Conservation (phyloP, 1,284 basidiomycete genomes). For the Cutaneotrichosporon cutaneum region DNA sequence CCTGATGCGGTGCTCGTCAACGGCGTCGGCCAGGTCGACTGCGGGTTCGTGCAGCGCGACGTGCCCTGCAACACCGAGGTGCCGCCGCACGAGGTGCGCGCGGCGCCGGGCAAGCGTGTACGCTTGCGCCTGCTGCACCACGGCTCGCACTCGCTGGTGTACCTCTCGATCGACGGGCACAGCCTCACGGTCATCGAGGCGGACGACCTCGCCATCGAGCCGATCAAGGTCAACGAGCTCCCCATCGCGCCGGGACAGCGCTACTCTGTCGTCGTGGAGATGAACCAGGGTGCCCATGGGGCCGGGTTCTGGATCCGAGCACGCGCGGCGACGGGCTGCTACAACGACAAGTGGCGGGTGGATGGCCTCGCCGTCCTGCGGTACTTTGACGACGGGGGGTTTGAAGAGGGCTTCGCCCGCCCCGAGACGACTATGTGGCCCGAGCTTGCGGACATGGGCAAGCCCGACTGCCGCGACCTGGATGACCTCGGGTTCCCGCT, state of each 20-base stretch:
- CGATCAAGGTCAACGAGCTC: slow-evolving; percentile 33
- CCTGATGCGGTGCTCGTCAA: slow-evolving; percentile 36
- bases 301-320: slow-evolving; percentile 46
- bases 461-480: slow-evolving; percentile 13
- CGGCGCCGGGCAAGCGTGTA: slow-evolving; percentile 5
- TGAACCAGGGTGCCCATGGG: slow-evolving; percentile 30
- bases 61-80: slow-evolving; percentile 16
- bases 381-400: slow-evolving; percentile 12
- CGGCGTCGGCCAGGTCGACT: slow-evolving; percentile 27
- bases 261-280: slow-evolving; percentile 42
- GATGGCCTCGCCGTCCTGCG: slow-evolving; percentile 13
- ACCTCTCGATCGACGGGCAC: slow-evolving; percentile 38
- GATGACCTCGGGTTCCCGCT: slow-evolving; percentile 8
- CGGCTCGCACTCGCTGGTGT: slow-evolving; percentile 18
- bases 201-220: slow-evolving; percentile 32
- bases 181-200: slow-evolving; percentile 34
- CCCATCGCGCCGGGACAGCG: slow-evolving; percentile 37
- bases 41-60: slow-evolving; percentile 8
- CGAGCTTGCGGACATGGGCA: slow-evolving; percentile 1
- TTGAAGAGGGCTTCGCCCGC: background rate
- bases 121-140: slow-evolving; percentile 33
- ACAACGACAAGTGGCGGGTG: slow-evolving; percentile 4
- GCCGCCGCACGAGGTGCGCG: background rate
- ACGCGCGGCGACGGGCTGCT: slow-evolving; percentile 23
- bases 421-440: slow-evolving; percentile 32